These are phyloP conservation scores for Grosmannia penicillata DNA, from an alignment of 2,329 filamentous ascomycete species.

Conservation along the genomic window DNA sequence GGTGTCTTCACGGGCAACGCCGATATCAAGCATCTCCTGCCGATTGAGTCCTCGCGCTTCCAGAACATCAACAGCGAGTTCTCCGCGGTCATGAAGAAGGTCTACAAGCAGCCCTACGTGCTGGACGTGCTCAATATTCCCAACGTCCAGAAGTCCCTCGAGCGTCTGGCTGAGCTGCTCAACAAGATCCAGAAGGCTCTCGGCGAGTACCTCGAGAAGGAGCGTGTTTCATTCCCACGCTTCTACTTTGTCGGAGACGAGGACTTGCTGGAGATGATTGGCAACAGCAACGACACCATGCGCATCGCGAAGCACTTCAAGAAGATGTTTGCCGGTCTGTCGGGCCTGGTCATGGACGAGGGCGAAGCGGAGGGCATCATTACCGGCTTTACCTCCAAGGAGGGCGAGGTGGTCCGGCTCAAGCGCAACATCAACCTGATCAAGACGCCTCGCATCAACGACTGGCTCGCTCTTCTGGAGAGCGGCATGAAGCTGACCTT, in stretches of 20 bases:
- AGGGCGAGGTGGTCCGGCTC: slow-evolving; percentile 75
- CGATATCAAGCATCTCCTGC: slow-evolving; percentile 95
- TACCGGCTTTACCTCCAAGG: slow-evolving; percentile 85
- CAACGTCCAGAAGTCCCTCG: slow-evolving; percentile 88
- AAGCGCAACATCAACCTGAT: slow-evolving; percentile 85
- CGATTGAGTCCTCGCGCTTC: slow-evolving; percentile 91
- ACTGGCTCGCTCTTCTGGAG: slow-evolving; percentile 92
- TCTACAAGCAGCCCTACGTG: slow-evolving; percentile 89
- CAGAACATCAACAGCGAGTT: slow-evolving; percentile 99
- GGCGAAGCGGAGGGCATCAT: slow-evolving; percentile 55
- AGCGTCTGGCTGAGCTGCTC: slow-evolving; percentile 87
- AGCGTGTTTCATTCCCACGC: slow-evolving; percentile 90
- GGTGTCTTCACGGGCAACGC: slow-evolving; percentile 97
- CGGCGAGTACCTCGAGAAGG: slow-evolving; percentile 94
- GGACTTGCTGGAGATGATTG: slow-evolving; percentile 95
- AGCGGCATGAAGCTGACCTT: slow-evolving; percentile 87
- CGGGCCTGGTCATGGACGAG: slow-evolving; percentile 80
- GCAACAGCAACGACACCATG: slow-evolving; percentile 93
- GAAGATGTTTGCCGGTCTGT: slow-evolving; percentile 98
- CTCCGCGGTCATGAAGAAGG: slow-evolving; percentile 98
- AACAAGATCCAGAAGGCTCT: slow-evolving; percentile 99
- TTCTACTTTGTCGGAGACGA: slow-evolving; percentile 99
- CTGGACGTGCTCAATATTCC: slow-evolving; percentile 92
- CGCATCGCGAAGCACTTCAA: slow-evolving; percentile 98
- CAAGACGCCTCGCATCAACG: slow-evolving; percentile 94